A percentile compares a stretch with the other conserved stretches of the same genome.
phyloP scores from a whole-genome alignment of 768 basidiomycete species.

The Phaffia tasmanica region DNA sequence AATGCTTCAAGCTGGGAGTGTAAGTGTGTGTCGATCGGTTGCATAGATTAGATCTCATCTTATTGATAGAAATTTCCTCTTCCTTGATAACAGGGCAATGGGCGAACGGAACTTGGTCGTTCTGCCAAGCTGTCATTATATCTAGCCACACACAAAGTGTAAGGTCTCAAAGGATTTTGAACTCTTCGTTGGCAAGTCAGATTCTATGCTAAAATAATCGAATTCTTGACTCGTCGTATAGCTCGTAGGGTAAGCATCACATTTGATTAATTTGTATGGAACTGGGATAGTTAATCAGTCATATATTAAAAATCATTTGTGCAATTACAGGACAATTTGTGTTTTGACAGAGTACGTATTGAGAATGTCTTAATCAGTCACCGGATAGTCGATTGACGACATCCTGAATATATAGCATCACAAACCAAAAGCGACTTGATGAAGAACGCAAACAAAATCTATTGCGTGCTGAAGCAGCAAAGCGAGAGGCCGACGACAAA shows the following conservation, averaged over 20 bases:
- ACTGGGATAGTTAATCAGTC: too few species aligned
- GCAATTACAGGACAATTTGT: constrained; percentile 8
- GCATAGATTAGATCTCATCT: too few species aligned
- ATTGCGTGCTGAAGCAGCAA: constrained; percentile 13
- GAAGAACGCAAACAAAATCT: constrained; percentile 6
- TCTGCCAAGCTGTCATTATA: constrained; percentile 14
- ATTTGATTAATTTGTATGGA: too few species aligned
- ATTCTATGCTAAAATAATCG: too few species aligned
- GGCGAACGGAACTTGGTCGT: not conserved
- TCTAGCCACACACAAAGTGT: not conserved
- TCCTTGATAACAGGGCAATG: not conserved
- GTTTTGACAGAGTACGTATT: constrained; percentile 5
- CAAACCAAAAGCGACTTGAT: constrained; percentile 17
- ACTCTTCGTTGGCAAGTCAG: too few species aligned
- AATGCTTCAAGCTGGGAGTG: constrained; percentile 9
- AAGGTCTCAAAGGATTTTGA: too few species aligned
- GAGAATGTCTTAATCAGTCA: not conserved
- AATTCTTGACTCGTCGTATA: too few species aligned
- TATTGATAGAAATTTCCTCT: too few species aligned
- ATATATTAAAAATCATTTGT: too few species aligned
- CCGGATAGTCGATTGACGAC: not conserved
- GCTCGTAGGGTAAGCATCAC: too few species aligned
- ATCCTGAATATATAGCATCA: constrained; percentile 5
- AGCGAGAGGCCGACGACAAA: constrained; percentile 15
- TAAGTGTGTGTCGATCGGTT: too few species aligned